These are phyloP conservation scores for Pisolithus albus DNA, from an alignment of 768 basidiomycete species.

Conservation along the genomic window DNA sequence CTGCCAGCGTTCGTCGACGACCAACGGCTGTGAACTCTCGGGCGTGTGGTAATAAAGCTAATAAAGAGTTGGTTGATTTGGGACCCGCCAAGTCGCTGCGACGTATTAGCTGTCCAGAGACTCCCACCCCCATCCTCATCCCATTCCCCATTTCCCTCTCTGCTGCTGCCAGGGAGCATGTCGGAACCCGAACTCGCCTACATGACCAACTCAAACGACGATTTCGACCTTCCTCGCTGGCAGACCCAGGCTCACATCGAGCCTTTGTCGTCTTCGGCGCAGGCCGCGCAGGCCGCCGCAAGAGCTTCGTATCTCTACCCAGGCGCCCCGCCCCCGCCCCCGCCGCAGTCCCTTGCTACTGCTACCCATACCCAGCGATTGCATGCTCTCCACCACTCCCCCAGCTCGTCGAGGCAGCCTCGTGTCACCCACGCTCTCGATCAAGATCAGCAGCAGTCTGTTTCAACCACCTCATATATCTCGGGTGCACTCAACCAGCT, in stretches of 20 bases:
- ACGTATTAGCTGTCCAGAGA: too few relatives aligned
- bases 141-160: too few relatives aligned
- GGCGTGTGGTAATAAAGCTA: too few relatives aligned
- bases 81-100: too few relatives aligned
- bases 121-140: too few relatives aligned
- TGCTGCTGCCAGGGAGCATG: conserved; percentile 34
- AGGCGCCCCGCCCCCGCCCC: conserved; percentile 35
- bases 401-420: conserved; percentile 44
- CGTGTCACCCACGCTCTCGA: conserved; percentile 63
- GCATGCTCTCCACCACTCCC: conserved; percentile 45
- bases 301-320: conserved; percentile 50
- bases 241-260: conserved; percentile 41
- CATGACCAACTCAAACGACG: conserved; percentile 74
- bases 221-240: conserved; percentile 66
- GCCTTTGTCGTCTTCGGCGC: conserved; percentile 50
- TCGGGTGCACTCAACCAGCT: conserved; percentile 48
- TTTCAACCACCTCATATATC: conserved; percentile 42
- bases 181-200: conserved; percentile 70
- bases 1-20: too few relatives aligned
- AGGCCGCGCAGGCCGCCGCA: conserved; percentile 45
- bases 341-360: conserved; percentile 36
- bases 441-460: conserved; percentile 46
- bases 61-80: too few relatives aligned
- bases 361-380: conserved; percentile 38
- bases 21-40: too few relatives aligned